Conservation (phyloP, 2,329 filamentous ascomycete genomes). For the Huntiella abstrusa region DNA sequence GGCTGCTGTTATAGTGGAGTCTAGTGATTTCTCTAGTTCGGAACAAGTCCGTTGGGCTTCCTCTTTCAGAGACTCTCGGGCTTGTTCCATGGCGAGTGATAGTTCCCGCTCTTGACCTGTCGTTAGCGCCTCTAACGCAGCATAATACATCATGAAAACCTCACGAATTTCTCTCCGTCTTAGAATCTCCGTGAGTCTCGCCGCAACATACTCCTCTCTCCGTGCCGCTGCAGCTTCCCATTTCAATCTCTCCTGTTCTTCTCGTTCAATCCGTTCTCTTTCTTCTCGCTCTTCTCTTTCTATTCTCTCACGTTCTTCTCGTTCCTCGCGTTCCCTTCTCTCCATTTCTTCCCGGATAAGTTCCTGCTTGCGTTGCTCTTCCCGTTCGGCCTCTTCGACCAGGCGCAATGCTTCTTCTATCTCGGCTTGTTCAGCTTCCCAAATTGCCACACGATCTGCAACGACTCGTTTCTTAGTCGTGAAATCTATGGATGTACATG, state of each 20-base stretch:
- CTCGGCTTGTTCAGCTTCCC: constrained; percentile 19
- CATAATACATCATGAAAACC: constrained; percentile 22
- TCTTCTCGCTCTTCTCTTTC: constrained; percentile 17
- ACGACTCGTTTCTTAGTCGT: constrained; percentile 21
- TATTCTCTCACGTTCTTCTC: neutral
- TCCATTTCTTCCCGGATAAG: constrained; percentile 20
- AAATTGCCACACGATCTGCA: constrained; percentile 18
- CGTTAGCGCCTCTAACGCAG: constrained; percentile 22
- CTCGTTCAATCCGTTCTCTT: neutral
- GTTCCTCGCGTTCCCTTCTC: neutral
- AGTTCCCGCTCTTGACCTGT: constrained; percentile 24
- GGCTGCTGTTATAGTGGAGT: constrained; percentile 17
- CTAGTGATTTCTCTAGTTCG: constrained; percentile 19
- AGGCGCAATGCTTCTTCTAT: constrained; percentile 18
- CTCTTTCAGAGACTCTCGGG: constrained; percentile 15
- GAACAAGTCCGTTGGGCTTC: constrained; percentile 15
- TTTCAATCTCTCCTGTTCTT: constrained; percentile 14
- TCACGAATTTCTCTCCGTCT: constrained; percentile 17
- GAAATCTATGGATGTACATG: constrained; percentile 35
- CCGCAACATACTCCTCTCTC: constrained; percentile 21
- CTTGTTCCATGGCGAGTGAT: constrained; percentile 21
- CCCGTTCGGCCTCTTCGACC: constrained; percentile 13
- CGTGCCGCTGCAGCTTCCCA: constrained; percentile 16
- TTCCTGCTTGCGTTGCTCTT: constrained; percentile 22
- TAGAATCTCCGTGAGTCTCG: constrained; percentile 18